These are phyloP conservation scores for Gamarada debralockiae DNA, from an alignment of 495 filamentous ascomycete species.

Conservation along the genomic window DNA sequence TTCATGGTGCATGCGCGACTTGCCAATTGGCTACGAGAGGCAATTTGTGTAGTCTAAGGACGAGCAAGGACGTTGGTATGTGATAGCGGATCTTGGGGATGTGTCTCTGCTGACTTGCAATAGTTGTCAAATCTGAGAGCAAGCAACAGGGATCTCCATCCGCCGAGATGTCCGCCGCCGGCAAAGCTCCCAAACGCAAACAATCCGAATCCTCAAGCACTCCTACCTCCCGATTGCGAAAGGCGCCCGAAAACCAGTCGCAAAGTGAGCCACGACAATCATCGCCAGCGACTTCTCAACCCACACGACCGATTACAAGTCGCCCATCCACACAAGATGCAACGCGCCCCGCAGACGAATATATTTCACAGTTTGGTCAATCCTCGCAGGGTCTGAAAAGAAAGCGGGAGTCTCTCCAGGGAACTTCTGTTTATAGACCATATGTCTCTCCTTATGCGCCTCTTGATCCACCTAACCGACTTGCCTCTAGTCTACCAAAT, in stretches of 20 bases:
- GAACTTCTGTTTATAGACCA: not conserved
- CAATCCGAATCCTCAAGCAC: not conserved
- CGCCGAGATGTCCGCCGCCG: not conserved
- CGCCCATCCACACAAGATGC: no score
- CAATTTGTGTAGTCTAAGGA: slow-evolving; percentile 19
- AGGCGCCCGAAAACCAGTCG: not conserved
- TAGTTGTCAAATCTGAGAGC: not conserved
- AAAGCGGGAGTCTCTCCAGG: not conserved
- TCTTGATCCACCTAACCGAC: not conserved
- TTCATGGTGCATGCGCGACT: slow-evolving; percentile 19
- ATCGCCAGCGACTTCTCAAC: not conserved
- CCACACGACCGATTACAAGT: no score
- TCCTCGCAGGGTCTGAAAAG: no score
- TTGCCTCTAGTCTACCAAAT: not conserved
- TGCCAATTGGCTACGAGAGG: slow-evolving; percentile 21
- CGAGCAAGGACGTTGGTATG: slow-evolving; percentile 3
- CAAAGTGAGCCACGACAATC: not conserved
- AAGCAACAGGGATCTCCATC: not conserved
- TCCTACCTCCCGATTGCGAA: not conserved
- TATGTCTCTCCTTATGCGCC: not conserved
- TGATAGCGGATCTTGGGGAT: not conserved
- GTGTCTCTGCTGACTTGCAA: not conserved
- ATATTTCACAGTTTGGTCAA: not conserved
- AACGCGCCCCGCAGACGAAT: not conserved
- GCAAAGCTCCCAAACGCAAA: not conserved